phyloP scores from a whole-genome alignment of 2,329 filamentous ascomycete species.

The Colletotrichum tofieldiae region DNA sequence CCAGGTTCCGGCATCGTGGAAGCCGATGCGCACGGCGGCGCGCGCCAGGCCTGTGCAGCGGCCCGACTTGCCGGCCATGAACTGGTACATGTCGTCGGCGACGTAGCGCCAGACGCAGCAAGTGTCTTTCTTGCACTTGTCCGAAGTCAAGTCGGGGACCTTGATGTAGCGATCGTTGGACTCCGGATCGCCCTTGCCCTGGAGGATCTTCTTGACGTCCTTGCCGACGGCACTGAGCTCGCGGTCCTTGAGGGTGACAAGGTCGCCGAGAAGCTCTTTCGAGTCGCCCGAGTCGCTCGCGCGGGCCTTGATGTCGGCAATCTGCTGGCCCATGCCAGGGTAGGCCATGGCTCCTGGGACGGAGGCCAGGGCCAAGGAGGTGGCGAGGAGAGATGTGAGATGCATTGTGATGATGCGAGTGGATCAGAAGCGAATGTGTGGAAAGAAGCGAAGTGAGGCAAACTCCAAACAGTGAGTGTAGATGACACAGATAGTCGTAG shows the following conservation, averaged over 20 bases:
- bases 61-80: slow-evolving; percentile 56
- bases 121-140: slow-evolving; percentile 55
- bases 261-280: slow-evolving; percentile 45
- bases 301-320: slow-evolving; percentile 44
- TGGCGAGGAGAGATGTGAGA: slow-evolving; percentile 37
- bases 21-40: slow-evolving; percentile 62
- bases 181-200: slow-evolving; percentile 42
- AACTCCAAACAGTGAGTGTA: slow-evolving; percentile 12
- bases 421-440: not conserved
- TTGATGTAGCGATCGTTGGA: slow-evolving; percentile 45
- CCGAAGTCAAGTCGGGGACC: slow-evolving; percentile 47
- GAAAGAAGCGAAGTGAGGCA: not conserved
- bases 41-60: slow-evolving; percentile 62
- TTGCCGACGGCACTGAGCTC: slow-evolving; percentile 43
- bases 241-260: slow-evolving; percentile 39
- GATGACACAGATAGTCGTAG: slow-evolving; percentile 10
- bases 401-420: slow-evolving; percentile 30
- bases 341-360: slow-evolving; percentile 39
- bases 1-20: slow-evolving; percentile 65
- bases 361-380: slow-evolving; percentile 40
- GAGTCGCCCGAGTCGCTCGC: slow-evolving; percentile 34
- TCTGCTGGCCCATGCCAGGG: slow-evolving; percentile 42
- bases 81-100: slow-evolving; percentile 55
- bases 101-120: slow-evolving; percentile 64
- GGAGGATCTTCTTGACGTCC: slow-evolving; percentile 43